Base-by-base conservation (phyloP, 106 monocot species). In the Xerophyta viscosa region DNA sequence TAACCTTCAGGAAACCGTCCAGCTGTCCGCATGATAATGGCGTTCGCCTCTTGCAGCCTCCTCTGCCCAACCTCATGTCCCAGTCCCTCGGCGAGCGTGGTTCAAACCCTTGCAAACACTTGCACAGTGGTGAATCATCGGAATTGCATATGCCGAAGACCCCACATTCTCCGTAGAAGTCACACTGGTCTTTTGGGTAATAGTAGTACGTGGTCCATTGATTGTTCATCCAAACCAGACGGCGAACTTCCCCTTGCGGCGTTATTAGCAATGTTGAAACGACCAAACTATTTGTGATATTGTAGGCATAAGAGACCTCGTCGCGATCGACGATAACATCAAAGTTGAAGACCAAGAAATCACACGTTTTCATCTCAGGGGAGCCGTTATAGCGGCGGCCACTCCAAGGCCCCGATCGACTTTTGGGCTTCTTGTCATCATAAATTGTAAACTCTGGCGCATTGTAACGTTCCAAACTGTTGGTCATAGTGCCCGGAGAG, bases 381-480 rank as follows among this genome's bases (percentile, higher is more conserved):
- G 68, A 19, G 23, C 66, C 72, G 28, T 47, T 65, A 41, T 58
- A 65, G 14, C 59, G 14, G 8, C 3, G 27, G 5, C 75, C 75
- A 41, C 52, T 60, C 75, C 75, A 77, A 3, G 77, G 77, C 19
- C 77, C 77, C n/a, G n/a, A n/a, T n/a, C n/a, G n/a, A n/a, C n/a
- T n/a, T n/a, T n/a, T n/a, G n/a, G n/a, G n/a, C n/a, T n/a, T n/a
- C n/a, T n/a, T n/a, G n/a, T n/a, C n/a, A n/a, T n/a, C n/a, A n/a
- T n/a, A n/a, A n/a, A n/a, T n/a, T n/a, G n/a, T n/a, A n/a, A n/a
- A n/a, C n/a, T n/a, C n/a, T n/a, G n/a, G n/a, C n/a, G n/a, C n/a
- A n/a, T n/a, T n/a, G n/a, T n/a, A n/a, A n/a, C n/a, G n/a, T n/a
- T n/a, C n/a, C n/a, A n/a, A n/a, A n/a, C n/a, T n/a, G n/a, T n/a